Evolutionary conservation across 2,329 filamentous ascomycete genomes (phyloP).

Genomic region (Acrocalymma vagum): DNA sequence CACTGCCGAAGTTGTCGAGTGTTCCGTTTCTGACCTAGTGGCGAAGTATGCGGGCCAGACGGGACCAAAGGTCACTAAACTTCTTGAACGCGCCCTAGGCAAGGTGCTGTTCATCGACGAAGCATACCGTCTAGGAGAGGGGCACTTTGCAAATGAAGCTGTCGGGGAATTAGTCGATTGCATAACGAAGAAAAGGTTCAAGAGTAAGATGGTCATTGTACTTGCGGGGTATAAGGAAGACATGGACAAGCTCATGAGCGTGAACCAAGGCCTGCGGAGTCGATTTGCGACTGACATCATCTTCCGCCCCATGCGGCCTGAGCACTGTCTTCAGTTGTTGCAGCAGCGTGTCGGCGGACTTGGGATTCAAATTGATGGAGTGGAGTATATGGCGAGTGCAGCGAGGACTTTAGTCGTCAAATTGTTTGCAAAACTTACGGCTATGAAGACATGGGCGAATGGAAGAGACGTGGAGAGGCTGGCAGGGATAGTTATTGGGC

Average conservation of each 20-base stretch:
- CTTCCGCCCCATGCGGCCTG: slow-evolving; percentile 53
- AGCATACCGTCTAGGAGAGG: slow-evolving; percentile 68
- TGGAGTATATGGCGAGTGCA: too few relatives aligned
- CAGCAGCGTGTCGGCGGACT: slow-evolving; percentile 38
- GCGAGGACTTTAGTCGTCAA: slow-evolving; percentile 1
- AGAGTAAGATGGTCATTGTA: slow-evolving; percentile 68
- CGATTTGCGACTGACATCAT: slow-evolving; percentile 68
- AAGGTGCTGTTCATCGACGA: slow-evolving; percentile 74
- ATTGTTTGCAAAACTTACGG: not conserved
- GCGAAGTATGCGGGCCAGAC: slow-evolving; percentile 73
- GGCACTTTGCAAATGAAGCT: slow-evolving; percentile 62
- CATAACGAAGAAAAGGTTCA: slow-evolving; percentile 62
- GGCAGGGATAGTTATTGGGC: too few relatives aligned
- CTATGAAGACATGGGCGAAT: not conserved
- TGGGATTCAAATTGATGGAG: slow-evolving; percentile 14
- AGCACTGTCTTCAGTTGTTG: slow-evolving; percentile 44
- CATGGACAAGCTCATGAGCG: slow-evolving; percentile 66
- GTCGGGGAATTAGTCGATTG: slow-evolving; percentile 57
- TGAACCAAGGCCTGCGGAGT: slow-evolving; percentile 68
- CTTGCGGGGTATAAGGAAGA: slow-evolving; percentile 71
- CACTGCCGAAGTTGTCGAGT: slow-evolving; percentile 65
- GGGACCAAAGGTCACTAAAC: slow-evolving; percentile 67
- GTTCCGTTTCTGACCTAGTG: slow-evolving; percentile 71
- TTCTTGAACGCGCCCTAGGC: slow-evolving; percentile 67
- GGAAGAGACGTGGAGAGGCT: slow-evolving; percentile 26